Conservation (phyloP, 345 rosid genomes). For the Xanthoceras sorbifolium region DNA sequence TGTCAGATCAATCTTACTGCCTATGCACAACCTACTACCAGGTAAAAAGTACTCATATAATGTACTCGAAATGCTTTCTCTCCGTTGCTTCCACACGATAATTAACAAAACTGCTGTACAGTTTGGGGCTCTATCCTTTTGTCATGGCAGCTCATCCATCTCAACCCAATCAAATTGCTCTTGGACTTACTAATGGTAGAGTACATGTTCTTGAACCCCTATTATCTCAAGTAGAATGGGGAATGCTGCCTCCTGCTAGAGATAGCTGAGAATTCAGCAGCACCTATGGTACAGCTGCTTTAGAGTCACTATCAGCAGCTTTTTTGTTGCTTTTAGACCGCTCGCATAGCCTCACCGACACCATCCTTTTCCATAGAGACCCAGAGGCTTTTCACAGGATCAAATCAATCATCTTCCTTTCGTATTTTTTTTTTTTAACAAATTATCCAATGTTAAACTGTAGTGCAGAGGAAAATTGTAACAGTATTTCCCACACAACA, state of each 20-base stretch:
- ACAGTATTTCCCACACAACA: neutral
- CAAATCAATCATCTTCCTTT: neutral
- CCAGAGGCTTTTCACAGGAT: neutral
- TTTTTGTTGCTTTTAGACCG: constrained; percentile 4
- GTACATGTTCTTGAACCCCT: constrained; percentile 43
- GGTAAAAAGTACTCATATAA: constrained; percentile 7
- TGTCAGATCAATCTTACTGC: constrained; percentile 15
- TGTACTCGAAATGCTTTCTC: neutral
- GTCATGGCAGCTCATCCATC: constrained; percentile 47
- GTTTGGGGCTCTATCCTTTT: constrained; percentile 38
- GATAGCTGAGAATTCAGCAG: neutral
- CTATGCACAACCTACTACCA: neutral
- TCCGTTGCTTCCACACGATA: neutral
- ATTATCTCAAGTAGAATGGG: constrained; percentile 45
- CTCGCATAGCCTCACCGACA: neutral
- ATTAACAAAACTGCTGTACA: constrained; percentile 10
- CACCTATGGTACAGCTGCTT: neutral
- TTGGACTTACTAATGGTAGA: constrained; percentile 47
- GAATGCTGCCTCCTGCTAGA: constrained; percentile 31
- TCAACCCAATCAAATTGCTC: constrained; percentile 41
- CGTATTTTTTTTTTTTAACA: neutral
- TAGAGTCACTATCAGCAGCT: neutral
- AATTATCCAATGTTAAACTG: neutral
- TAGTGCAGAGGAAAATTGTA: no score
- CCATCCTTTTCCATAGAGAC: neutral